These are phyloP conservation scores for Hymenoscyphus linearis DNA, from an alignment of 2,329 filamentous ascomycete species.

Conservation along the genomic window DNA sequence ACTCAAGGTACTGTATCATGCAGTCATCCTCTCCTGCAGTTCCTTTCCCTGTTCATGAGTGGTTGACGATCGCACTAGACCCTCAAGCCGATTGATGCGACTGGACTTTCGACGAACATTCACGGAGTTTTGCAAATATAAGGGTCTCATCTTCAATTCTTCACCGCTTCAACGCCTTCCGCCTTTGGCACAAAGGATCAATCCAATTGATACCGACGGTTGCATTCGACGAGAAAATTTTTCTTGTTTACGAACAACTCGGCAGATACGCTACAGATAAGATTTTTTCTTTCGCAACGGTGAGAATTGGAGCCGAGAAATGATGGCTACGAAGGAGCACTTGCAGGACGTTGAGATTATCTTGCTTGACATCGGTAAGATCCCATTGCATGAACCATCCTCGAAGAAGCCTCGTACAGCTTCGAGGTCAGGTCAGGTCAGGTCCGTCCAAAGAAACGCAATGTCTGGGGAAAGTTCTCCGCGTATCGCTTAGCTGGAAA, in stretches of 20 bases:
- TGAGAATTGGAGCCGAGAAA: neutral
- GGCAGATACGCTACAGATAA: constrained; percentile 7
- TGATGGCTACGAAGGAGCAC: neutral
- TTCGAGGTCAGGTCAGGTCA: neutral
- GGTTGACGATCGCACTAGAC: constrained; percentile 6
- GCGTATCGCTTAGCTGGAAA: neutral
- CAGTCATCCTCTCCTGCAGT: neutral
- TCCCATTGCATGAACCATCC: neutral
- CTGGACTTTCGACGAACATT: neutral
- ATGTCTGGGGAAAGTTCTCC: neutral
- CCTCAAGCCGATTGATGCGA: constrained; percentile 23
- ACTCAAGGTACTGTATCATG: neutral
- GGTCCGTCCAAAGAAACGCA: neutral
- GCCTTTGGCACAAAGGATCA: neutral
- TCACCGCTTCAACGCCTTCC: constrained; percentile 15
- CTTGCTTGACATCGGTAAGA: constrained; percentile 33
- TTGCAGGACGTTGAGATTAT: constrained; percentile 19
- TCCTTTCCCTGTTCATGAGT: neutral
- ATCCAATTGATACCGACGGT: neutral
- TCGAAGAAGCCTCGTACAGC: neutral
- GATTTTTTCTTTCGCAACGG: constrained; percentile 2
- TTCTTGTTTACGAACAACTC: neutral
- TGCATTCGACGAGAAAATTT: neutral
- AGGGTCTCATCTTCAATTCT: constrained; percentile 9
- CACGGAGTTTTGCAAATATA: neutral